Conservation (phyloP, 345 rosid genomes). For the Syzygium oleosum region DNA sequence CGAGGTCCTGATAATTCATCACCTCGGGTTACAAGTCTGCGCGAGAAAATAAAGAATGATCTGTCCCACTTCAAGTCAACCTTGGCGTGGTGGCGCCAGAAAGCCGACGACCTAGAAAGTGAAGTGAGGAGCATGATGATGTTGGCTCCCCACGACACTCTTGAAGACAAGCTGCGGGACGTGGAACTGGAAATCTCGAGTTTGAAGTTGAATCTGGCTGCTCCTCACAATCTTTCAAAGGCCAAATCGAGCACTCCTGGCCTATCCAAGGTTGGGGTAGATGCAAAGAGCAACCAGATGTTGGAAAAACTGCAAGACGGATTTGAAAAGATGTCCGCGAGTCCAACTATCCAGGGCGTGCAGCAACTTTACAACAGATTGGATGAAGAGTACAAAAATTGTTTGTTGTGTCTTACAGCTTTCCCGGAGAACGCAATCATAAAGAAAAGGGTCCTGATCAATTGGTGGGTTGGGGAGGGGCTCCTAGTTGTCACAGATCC, state of each 20-base stretch:
- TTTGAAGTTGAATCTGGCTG: fast-evolving
- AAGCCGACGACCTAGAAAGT: fast-evolving
- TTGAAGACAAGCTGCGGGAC: too few relatives aligned
- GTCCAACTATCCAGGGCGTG: not conserved
- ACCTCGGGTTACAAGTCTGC: fast-evolving
- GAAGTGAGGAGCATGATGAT: too few relatives aligned
- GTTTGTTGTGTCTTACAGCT: not conserved
- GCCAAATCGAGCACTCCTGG: not conserved
- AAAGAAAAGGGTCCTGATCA: not conserved
- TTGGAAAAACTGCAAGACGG: fast-evolving
- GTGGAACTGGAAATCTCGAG: too few relatives aligned
- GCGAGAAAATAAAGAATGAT: fast-evolving
- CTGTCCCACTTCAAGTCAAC: too few relatives aligned
- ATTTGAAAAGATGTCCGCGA: fast-evolving
- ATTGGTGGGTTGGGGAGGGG: not conserved
- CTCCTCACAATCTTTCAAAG: not conserved
- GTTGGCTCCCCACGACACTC: too few relatives aligned
- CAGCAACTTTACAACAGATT: not conserved
- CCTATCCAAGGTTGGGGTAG: not conserved
- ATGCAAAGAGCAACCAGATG: fast-evolving
- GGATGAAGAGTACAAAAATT: fast-evolving
- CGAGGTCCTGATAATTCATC: too few relatives aligned
- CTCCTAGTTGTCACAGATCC: not conserved
- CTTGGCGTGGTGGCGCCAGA: fast-evolving
- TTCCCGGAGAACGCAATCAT: not conserved